phyloP scores from a whole-genome alignment of 768 basidiomycete genomes.

The Leccinum variicolor region DNA sequence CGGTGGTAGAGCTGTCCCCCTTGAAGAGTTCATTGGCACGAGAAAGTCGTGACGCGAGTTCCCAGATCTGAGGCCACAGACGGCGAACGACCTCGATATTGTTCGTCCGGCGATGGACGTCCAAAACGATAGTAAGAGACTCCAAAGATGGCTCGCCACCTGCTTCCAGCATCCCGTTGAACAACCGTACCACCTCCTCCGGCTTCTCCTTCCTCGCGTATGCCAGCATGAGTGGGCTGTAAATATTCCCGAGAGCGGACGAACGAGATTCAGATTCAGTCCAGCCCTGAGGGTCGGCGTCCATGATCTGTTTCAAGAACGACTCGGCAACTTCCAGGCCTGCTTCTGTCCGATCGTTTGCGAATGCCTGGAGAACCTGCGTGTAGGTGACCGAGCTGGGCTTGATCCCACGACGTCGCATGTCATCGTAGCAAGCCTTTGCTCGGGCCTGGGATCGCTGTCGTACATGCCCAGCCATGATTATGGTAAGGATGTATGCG shows the following conservation, averaged over 20 bases:
- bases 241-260: conserved; percentile 51
- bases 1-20: conserved; percentile 8
- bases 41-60: conserved; percentile 48
- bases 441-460: conserved; percentile 51
- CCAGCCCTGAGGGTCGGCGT: conserved; percentile 36
- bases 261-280: conserved; percentile 35
- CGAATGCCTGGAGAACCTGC: conserved; percentile 63
- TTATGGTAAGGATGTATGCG: conserved; percentile 63
- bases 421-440: conserved; percentile 65
- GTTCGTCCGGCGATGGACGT: conserved; percentile 61
- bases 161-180: conserved; percentile 47
- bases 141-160: conserved; percentile 59
- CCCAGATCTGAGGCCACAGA: conserved; percentile 69
- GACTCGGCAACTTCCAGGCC: conserved; percentile 60
- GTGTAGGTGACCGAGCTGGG: conserved; percentile 69
- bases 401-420: conserved; percentile 59
- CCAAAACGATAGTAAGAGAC: conserved; percentile 62
- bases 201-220: conserved; percentile 44
- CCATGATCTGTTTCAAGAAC: conserved; percentile 55
- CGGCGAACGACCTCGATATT: conserved; percentile 52
- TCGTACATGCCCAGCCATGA: conserved; percentile 73
- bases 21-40: conserved; percentile 33
- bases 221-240: conserved; percentile 56
- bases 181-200: conserved; percentile 55
- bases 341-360: conserved; percentile 43